Base-by-base conservation (phyloP, 2,329 filamentous ascomycete genomes). In the Dryadomyces sulphureus region DNA sequence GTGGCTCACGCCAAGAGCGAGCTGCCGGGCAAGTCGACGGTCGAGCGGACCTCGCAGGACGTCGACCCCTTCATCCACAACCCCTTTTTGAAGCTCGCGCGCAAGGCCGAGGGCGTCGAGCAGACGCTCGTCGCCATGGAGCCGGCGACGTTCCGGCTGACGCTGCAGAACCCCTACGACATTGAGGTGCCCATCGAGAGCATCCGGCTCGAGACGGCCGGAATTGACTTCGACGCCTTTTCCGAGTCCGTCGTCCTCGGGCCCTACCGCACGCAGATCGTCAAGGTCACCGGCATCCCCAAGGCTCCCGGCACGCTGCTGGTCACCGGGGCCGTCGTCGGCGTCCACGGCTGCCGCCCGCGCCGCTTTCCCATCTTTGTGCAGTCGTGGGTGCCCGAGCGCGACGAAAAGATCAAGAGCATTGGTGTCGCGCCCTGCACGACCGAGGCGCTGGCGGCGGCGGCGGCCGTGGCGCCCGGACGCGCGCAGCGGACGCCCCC, bases 11-110 rank as follows among this genome's bases (percentile, higher is more conserved):
- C 71, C 2, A 74, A 68, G 50, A 72, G 65, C 46, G 66, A 72
- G 16, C 60, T 78, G 14, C 71, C 73, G 0, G 72, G 71, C 8
- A 67, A 6, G 21, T 32, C 38, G 12, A 41, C 45, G 0, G 65
- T 67, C 1, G 66, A 65, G 25, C 65, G 72, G 40, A 66, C 70
- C 14, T 77, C 74, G 4, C 73, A 77, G 53, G 74, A 77, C 48
- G 70, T 77, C 5, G 87, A 92, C 50, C 92, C 92, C 0, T 94
- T 98, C 55, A 84, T 98, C 48, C 94, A 96, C 59, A 95, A 95
- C 56, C 87, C 92, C 0, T 96, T 95, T 56, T 65, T 88, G 19
- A 87, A 88, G 61, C 72, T 72, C 45, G 63, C 71, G 0, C 72
- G 77, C 38, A 71, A 81, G 44, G 71, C 9, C 11, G 16, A 72